phyloP scores from a whole-genome alignment of 2,329 filamentous ascomycete genomes.

The Ceratocystis colombiana region DNA sequence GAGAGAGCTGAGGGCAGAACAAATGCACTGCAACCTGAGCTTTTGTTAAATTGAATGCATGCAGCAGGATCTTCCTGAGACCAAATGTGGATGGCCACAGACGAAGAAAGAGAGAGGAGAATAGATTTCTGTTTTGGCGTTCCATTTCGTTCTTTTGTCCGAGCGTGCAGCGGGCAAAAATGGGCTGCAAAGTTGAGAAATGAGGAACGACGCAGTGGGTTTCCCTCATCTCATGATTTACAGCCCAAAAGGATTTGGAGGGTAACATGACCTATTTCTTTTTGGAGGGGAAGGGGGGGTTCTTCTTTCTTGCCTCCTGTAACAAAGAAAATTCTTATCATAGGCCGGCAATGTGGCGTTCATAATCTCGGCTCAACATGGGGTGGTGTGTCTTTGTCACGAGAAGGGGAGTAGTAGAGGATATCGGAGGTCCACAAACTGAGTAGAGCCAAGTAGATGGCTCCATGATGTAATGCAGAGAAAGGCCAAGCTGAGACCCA shows the following conservation, averaged over 20 bases:
- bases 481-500: neutral
- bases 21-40: constrained; percentile 1
- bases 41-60: constrained; percentile 9
- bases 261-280: neutral
- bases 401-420: neutral
- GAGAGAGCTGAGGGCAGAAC: neutral
- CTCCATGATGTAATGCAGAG: constrained; percentile 9
- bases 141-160: neutral
- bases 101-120: neutral
- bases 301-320: neutral
- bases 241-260: constrained; percentile 8
- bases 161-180: constrained; percentile 9
- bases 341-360: neutral
- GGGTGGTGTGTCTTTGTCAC: neutral
- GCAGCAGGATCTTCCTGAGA: neutral
- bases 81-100: neutral
- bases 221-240: constrained; percentile 1
- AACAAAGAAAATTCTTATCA: neutral
- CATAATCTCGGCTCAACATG: constrained; percentile 10
- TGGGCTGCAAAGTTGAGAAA: neutral
- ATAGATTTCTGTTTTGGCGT: neutral
- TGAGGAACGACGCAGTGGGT: constrained; percentile 5
- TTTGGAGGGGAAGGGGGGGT: neutral
- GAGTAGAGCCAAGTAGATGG: neutral
- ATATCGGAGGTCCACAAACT: neutral